Conservation (phyloP, 257 asterid species). For the Oldenlandia corymbosa region DNA sequence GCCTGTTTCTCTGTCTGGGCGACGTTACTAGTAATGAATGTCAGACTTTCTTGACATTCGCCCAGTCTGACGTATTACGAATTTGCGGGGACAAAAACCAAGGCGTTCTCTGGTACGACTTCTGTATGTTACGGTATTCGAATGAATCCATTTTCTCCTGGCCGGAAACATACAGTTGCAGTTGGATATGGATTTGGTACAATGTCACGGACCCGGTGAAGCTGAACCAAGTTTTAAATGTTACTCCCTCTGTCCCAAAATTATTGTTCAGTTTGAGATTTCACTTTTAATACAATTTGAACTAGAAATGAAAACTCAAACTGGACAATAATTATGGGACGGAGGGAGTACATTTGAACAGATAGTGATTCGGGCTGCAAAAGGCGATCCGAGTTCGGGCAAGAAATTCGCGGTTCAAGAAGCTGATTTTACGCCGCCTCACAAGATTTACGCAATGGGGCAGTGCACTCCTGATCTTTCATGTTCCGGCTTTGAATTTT, state of each 20-base stretch:
- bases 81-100: constrained; percentile 13
- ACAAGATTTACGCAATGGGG: constrained; percentile 2
- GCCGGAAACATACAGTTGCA: not conserved
- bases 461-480: constrained; percentile 30
- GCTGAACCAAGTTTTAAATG: too few species aligned
- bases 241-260: too few species aligned
- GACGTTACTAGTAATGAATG: not conserved
- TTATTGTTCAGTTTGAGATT: too few species aligned
- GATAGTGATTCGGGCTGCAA: not conserved
- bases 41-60: not conserved
- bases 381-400: not conserved
- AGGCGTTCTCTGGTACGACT: not conserved
- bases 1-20: not conserved
- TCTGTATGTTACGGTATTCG: constrained; percentile 11
- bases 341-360: too few species aligned
- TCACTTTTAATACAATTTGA: too few species aligned
- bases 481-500: not conserved
- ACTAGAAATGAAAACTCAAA: too few species aligned
- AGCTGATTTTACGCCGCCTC: not conserved
- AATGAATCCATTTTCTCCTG: not conserved
- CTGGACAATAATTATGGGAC: too few species aligned
- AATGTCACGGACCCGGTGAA: not conserved
- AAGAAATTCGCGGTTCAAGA: constrained; percentile 12
- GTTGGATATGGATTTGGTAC: too few species aligned
- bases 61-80: not conserved